These are phyloP conservation scores for Cadophora malorum DNA, from an alignment of 2,329 filamentous ascomycete genomes.

Conservation along the genomic window DNA sequence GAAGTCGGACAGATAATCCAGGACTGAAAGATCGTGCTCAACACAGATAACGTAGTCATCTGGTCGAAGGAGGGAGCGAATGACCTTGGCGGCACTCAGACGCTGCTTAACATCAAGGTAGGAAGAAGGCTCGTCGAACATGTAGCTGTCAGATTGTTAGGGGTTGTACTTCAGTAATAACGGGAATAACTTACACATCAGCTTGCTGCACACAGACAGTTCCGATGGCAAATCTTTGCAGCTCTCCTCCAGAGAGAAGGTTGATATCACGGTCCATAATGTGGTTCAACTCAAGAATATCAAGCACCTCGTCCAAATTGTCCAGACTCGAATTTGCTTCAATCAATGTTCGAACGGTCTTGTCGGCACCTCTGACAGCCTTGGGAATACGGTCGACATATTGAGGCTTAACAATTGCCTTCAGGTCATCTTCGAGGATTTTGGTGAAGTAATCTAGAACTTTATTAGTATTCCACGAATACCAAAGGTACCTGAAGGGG, in stretches of 20 bases:
- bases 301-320: slow-evolving; percentile 81
- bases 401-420: slow-evolving; percentile 98
- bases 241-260: slow-evolving; percentile 92
- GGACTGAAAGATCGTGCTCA: slow-evolving; percentile 97
- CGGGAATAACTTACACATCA: slow-evolving; percentile 68
- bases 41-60: slow-evolving; percentile 98
- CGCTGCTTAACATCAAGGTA: slow-evolving; percentile 99
- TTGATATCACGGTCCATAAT: slow-evolving; percentile 92
- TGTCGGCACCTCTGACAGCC: slow-evolving; percentile 82
- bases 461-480: slow-evolving; percentile 32
- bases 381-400: slow-evolving; percentile 97
- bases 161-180: not conserved
- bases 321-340: slow-evolving; percentile 76
- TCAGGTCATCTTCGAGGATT: slow-evolving; percentile 93
- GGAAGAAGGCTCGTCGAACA: slow-evolving; percentile 99
- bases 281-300: slow-evolving; percentile 85
- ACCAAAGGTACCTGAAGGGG: not conserved
- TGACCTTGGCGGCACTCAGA: slow-evolving; percentile 88
- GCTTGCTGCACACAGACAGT: slow-evolving; percentile 95
- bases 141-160: slow-evolving; percentile 64
- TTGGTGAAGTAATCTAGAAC: slow-evolving; percentile 94
- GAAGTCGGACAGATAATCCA: slow-evolving; percentile 98
- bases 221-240: slow-evolving; percentile 97
- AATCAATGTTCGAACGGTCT: slow-evolving; percentile 80
- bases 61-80: slow-evolving; percentile 85